A percentile compares a stretch with the other conserved stretches of the same genome.
These are phyloP conservation scores for Ganoderma leucocontextum DNA, from an alignment of 1,284 basidiomycete genomes.

Conservation along the genomic window DNA sequence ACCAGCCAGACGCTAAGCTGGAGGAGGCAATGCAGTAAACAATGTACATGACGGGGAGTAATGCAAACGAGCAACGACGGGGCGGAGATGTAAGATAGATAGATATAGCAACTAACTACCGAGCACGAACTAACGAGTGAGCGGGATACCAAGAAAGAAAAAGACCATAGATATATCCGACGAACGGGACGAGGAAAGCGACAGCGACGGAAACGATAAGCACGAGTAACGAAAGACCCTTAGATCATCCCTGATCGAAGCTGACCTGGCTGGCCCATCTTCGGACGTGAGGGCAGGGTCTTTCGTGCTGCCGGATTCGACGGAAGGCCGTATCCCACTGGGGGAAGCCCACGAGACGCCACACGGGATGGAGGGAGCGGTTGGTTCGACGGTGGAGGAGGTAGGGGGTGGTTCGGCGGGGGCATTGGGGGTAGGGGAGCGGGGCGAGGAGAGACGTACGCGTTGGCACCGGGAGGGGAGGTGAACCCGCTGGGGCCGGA, in stretches of 20 bases:
- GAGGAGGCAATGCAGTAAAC: conserved; percentile 7
- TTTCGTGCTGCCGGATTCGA: conserved; percentile 28
- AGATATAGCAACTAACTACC: conserved; percentile 26
- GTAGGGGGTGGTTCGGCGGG: conserved; percentile 19
- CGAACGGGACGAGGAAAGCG: conserved; percentile 5
- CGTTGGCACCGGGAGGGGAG: conserved; percentile 34
- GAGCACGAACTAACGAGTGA: conserved; percentile 18
- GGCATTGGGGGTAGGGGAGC: conserved; percentile 26
- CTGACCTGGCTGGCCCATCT: conserved; percentile 25
- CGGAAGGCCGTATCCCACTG: conserved; percentile 27
- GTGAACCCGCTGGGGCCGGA: conserved; percentile 35
- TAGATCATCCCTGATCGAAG: conserved; percentile 36
- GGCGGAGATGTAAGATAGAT: conserved; percentile 29
- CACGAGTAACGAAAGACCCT: conserved; percentile 9
- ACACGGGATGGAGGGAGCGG: conserved; percentile 28
- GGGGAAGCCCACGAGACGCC: conserved; percentile 22
- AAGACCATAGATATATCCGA: conserved; percentile 15
- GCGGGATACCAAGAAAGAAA: conserved; percentile 7
- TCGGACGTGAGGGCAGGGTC: conserved; percentile 25
- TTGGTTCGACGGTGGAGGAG: conserved; percentile 25
- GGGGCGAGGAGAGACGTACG: conserved; percentile 29
- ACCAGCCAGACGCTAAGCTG: conserved; percentile 1
- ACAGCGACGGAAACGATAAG: conserved; percentile 9
- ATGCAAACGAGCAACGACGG: conserved; percentile 25
- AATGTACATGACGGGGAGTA: conserved; percentile 17